Percentiles rank a stretch among this genome's conserved stretches.
These are phyloP conservation scores for Fusarium graminum DNA, from an alignment of 2,329 filamentous ascomycete species.

Conservation along the genomic window DNA sequence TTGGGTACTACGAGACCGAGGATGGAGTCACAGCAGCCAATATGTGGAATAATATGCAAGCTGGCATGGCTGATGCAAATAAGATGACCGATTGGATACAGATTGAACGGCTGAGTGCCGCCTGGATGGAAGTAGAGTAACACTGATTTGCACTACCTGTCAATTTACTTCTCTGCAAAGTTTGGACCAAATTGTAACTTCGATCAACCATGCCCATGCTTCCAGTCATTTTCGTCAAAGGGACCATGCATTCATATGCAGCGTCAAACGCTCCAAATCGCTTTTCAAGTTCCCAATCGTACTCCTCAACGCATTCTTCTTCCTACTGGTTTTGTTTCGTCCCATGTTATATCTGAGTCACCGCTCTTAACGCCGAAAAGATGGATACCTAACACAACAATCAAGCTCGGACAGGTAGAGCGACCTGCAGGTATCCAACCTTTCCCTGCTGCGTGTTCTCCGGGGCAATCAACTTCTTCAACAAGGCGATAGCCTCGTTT, in stretches of 20 bases:
- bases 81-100: conserved; percentile 47
- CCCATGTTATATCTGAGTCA: background rate
- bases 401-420: conserved; percentile 21
- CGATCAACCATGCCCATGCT: background rate
- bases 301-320: background rate
- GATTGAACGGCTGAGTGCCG: conserved; percentile 44
- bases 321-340: background rate
- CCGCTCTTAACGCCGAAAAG: background rate
- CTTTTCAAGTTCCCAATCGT: no score
- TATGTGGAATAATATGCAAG: conserved; percentile 52
- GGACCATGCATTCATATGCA: no score
- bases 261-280: no score
- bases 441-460: background rate
- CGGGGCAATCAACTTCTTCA: conserved; percentile 20
- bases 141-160: background rate
- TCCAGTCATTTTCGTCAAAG: background rate
- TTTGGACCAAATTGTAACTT: no score
- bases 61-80: conserved; percentile 50
- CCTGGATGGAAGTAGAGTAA: conserved; percentile 54
- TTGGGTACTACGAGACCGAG: conserved; percentile 55
- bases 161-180: background rate
- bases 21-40: conserved; percentile 53
- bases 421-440: conserved; percentile 4
- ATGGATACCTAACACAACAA: background rate
- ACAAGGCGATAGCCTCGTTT: conserved; percentile 15